A percentile compares a stretch with the other conserved stretches of the same genome.
phyloP scores from a whole-genome alignment of 192 early-diverging fungal genomes.

The Coemansia sp. region DNA sequence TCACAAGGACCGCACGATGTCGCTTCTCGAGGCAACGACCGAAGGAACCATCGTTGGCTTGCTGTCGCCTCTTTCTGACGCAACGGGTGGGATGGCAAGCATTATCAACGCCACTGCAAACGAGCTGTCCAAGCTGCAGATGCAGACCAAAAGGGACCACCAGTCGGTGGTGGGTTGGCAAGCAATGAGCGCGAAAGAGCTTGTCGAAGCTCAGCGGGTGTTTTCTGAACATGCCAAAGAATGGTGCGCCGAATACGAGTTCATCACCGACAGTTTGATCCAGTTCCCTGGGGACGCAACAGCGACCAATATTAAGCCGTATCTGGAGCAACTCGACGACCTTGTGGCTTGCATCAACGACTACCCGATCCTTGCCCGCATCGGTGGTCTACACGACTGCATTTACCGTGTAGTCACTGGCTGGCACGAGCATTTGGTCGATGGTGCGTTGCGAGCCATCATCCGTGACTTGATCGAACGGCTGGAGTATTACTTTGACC shows the following conservation, averaged over 20 bases:
- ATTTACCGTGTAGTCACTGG: slow-evolving; percentile 23
- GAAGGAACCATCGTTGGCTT: slow-evolving; percentile 48
- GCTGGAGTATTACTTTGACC: slow-evolving; percentile 51
- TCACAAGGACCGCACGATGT: slow-evolving; percentile 35
- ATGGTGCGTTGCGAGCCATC: slow-evolving; percentile 30
- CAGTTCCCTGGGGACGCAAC: slow-evolving; percentile 37
- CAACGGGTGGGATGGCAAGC: background rate
- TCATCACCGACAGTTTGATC: slow-evolving; percentile 39
- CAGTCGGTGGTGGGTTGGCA: slow-evolving; percentile 39
- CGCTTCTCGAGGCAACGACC: slow-evolving; percentile 46
- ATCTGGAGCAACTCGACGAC: slow-evolving; percentile 35
- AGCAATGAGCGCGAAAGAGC: slow-evolving; percentile 32
- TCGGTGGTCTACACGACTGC: slow-evolving; percentile 41
- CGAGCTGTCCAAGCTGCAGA: background rate
- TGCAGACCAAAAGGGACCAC: background rate
- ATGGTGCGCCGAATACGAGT: slow-evolving; percentile 47
- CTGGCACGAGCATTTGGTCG: slow-evolving; percentile 44
- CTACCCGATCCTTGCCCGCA: slow-evolving; percentile 38
- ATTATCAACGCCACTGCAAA: background rate
- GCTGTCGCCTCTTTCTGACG: slow-evolving; percentile 36
- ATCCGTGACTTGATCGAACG: slow-evolving; percentile 48
- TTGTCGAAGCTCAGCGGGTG: slow-evolving; percentile 26
- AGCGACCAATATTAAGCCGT: slow-evolving; percentile 11
- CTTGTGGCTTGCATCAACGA: slow-evolving; percentile 17
- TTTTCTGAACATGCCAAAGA: slow-evolving; percentile 29